A percentile compares a stretch with the other conserved stretches of the same genome.
phyloP scores from a whole-genome alignment of 306 rosid genomes.

The Hippophae gyantsensis region DNA sequence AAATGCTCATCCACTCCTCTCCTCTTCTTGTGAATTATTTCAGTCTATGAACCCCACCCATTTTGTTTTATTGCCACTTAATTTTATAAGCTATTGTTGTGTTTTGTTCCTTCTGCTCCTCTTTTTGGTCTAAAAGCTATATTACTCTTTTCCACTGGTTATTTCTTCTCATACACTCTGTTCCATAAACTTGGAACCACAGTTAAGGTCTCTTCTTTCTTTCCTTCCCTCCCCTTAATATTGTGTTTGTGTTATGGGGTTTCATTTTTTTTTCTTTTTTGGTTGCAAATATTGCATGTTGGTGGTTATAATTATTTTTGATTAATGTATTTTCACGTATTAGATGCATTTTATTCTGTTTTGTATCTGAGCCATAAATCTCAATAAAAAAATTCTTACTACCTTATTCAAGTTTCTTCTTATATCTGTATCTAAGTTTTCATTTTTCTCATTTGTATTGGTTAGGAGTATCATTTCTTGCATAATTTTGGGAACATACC shows the following conservation, averaged over 20 bases:
- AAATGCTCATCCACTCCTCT: conserved; percentile 63
- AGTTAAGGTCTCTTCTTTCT: conserved; percentile 24
- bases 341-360: too few species aligned
- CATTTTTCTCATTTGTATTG: too few species aligned
- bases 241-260: background rate
- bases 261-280: conserved; percentile 14
- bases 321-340: too few species aligned
- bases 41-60: conserved; percentile 25
- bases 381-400: too few species aligned
- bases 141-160: conserved; percentile 18
- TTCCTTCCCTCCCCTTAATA: background rate
- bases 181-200: conserved; percentile 29
- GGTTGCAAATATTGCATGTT: too few species aligned
- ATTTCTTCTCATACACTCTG: conserved; percentile 35
- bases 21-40: conserved; percentile 20
- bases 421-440: too few species aligned
- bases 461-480: too few species aligned
- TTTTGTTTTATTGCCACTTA: conserved; percentile 27
- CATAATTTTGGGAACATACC: too few species aligned
- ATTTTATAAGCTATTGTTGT: conserved; percentile 25
- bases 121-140: conserved; percentile 17
- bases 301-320: too few species aligned
- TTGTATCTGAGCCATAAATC: too few species aligned
- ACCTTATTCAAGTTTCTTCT: too few species aligned
- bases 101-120: conserved; percentile 12